A percentile compares a stretch with the other conserved stretches of the same genome.
These are phyloP conservation scores for Leptodermis oblonga DNA, from an alignment of 257 asterid species.

Conservation along the genomic window DNA sequence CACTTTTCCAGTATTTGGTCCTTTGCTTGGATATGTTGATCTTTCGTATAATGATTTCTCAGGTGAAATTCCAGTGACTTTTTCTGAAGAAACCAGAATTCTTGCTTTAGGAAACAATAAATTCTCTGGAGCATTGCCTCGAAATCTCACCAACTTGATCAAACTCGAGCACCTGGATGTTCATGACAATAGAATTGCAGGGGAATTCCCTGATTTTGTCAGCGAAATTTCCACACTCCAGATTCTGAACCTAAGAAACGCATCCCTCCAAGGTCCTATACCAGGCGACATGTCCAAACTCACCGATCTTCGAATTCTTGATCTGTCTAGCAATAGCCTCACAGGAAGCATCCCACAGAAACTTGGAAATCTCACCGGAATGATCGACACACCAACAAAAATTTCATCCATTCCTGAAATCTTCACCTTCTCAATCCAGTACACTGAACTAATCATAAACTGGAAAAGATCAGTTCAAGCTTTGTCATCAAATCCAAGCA, in stretches of 20 bases:
- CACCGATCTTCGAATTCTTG: slow-evolving; percentile 24
- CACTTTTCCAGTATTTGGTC: slow-evolving; percentile 24
- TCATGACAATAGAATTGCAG: slow-evolving; percentile 22
- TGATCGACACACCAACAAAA: slow-evolving; percentile 20
- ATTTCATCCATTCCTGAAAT: slow-evolving; percentile 1
- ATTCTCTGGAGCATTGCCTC: slow-evolving; percentile 26
- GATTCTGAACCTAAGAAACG: slow-evolving; percentile 29
- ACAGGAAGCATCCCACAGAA: slow-evolving; percentile 26
- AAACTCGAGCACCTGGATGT: slow-evolving; percentile 32
- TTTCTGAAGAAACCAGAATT: slow-evolving; percentile 21
- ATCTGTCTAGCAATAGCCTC: slow-evolving; percentile 24
- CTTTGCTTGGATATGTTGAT: slow-evolving; percentile 28
- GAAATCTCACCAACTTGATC: slow-evolving; percentile 23
- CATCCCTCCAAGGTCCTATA: slow-evolving; percentile 27
- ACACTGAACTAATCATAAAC: slow-evolving; percentile 21
- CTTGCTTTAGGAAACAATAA: slow-evolving; percentile 27
- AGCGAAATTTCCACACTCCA: slow-evolving; percentile 19
- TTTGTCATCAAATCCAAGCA: slow-evolving; percentile 18
- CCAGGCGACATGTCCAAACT: slow-evolving; percentile 21
- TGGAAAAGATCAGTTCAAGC: slow-evolving; percentile 31
- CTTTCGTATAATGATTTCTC: slow-evolving; percentile 30
- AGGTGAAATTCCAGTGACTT: slow-evolving; percentile 26
- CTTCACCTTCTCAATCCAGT: slow-evolving; percentile 17
- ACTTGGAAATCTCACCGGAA: slow-evolving; percentile 24
- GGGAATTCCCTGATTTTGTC: slow-evolving; percentile 24